These are phyloP conservation scores for Arthrinium phaeospermum DNA, from an alignment of 2,329 filamentous ascomycete genomes.

Conservation along the genomic window DNA sequence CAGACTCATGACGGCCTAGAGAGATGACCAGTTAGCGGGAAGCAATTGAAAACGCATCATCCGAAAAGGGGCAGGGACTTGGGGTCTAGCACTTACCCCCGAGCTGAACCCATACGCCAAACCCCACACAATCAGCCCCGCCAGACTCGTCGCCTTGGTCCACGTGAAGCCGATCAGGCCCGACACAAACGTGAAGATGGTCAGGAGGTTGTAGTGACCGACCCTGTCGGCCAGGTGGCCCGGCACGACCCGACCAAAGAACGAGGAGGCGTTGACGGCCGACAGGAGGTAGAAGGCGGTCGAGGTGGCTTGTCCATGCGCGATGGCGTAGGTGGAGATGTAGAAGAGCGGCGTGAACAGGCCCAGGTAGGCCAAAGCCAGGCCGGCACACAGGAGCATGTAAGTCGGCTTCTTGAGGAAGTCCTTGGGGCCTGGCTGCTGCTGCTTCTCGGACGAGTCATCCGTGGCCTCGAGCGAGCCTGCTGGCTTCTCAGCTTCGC, in stretches of 20 bases:
- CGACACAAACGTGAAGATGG: slow-evolving; percentile 37
- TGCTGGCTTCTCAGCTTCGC: not conserved
- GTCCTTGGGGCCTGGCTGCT: too few species aligned
- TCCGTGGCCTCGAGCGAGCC: not conserved
- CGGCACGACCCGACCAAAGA: slow-evolving; percentile 45
- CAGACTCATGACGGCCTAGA: slow-evolving; percentile 51
- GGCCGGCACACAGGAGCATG: slow-evolving; percentile 38
- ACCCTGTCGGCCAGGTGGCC: slow-evolving; percentile 43
- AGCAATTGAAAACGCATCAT: not conserved
- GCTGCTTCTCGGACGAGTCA: not conserved
- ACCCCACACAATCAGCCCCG: slow-evolving; percentile 50
- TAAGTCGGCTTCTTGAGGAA: slow-evolving; percentile 18
- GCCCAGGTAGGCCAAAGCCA: slow-evolving; percentile 36
- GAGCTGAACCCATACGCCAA: slow-evolving; percentile 52
- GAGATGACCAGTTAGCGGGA: not conserved
- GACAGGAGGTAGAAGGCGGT: slow-evolving; percentile 44
- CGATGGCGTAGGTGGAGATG: slow-evolving; percentile 38
- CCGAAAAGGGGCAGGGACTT: not conserved
- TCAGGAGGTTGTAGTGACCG: slow-evolving; percentile 42
- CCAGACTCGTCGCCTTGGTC: slow-evolving; percentile 46
- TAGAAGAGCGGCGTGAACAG: slow-evolving; percentile 52
- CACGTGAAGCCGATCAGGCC: slow-evolving; percentile 51
- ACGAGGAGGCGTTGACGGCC: slow-evolving; percentile 45
- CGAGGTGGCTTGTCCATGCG: slow-evolving; percentile 18
- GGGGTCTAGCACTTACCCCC: slow-evolving; percentile 42